These are phyloP conservation scores for Pseudogymnoascus sp. DNA, from an alignment of 2,329 filamentous ascomycete genomes.

Conservation along the genomic window DNA sequence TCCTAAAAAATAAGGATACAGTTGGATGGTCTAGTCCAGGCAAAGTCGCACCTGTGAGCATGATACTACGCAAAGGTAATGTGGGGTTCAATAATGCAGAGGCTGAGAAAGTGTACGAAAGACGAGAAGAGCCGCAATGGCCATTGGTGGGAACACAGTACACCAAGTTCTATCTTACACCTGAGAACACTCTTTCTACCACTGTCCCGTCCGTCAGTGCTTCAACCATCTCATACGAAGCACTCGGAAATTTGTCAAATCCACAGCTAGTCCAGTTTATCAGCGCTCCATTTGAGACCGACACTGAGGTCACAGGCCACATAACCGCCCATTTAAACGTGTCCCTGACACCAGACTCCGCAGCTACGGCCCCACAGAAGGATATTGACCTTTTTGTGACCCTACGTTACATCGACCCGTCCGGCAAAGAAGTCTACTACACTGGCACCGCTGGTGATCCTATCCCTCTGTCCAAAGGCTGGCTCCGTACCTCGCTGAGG, in stretches of 20 bases:
- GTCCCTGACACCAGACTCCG: slow-evolving; percentile 30
- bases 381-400: slow-evolving; percentile 60
- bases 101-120: slow-evolving; percentile 46
- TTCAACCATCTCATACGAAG: slow-evolving; percentile 46
- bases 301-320: slow-evolving; percentile 64
- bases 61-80: slow-evolving; percentile 58
- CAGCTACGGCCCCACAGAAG: slow-evolving; percentile 9
- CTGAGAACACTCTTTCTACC: slow-evolving; percentile 25
- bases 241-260: slow-evolving; percentile 48
- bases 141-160: slow-evolving; percentile 59
- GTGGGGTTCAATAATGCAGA: slow-evolving; percentile 58
- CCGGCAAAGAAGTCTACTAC: slow-evolving; percentile 52
- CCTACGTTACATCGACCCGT: slow-evolving; percentile 47
- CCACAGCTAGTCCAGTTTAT: slow-evolving; percentile 49
- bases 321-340: slow-evolving; percentile 56
- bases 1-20: slow-evolving; percentile 58
- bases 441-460: slow-evolving; percentile 59
- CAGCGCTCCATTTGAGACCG: slow-evolving; percentile 47
- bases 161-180: slow-evolving; percentile 50
- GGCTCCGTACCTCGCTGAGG: slow-evolving; percentile 50
- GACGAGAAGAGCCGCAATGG: slow-evolving; percentile 55
- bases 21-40: slow-evolving; percentile 52
- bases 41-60: slow-evolving; percentile 49
- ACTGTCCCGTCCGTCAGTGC: slow-evolving; percentile 7
- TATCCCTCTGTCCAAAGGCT: slow-evolving; percentile 55